Evolutionary conservation across 306 rosid species (phyloP).

Genomic region (Inga leiocalycina): DNA sequence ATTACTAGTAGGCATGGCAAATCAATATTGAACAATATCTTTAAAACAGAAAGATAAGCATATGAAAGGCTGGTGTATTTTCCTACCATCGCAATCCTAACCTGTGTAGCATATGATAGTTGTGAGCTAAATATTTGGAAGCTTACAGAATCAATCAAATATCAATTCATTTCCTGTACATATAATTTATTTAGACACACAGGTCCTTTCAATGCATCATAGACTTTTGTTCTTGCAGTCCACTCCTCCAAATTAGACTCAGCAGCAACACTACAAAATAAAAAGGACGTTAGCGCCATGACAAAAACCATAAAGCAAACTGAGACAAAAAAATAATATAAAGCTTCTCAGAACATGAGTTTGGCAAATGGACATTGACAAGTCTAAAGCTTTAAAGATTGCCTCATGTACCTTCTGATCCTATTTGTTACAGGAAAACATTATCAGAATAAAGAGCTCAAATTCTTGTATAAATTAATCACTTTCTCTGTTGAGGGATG

Average conservation of each 20-base stretch:
- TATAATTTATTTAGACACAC: conserved; percentile 43
- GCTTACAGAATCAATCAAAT: background rate
- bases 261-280: too few species aligned
- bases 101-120: conserved; percentile 50
- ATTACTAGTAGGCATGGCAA: conserved; percentile 8
- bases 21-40: background rate
- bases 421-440: too few species aligned
- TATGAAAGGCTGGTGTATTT: conserved; percentile 34
- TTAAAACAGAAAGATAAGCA: conserved; percentile 79
- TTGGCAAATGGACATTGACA: conserved; percentile 54
- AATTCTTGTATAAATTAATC: too few species aligned
- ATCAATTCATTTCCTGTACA: conserved; percentile 1
- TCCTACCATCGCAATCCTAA: conserved; percentile 90
- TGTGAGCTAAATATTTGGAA: conserved; percentile 11
- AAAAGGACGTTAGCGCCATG: too few species aligned
- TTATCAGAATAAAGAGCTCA: too few species aligned
- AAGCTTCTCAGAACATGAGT: conserved; percentile 28
- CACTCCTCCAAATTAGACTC: too few species aligned
- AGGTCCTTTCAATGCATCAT: conserved; percentile 17
- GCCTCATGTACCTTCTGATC: conserved; percentile 60
- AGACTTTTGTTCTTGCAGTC: too few species aligned
- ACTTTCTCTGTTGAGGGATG: too few species aligned
- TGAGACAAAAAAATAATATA: conserved; percentile 7
- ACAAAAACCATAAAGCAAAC: background rate
- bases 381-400: conserved; percentile 66